Percentiles rank a stretch among this genome's conserved stretches.
phyloP scores from a whole-genome alignment of 1,284 basidiomycete species.

The Leccinum solheimii region DNA sequence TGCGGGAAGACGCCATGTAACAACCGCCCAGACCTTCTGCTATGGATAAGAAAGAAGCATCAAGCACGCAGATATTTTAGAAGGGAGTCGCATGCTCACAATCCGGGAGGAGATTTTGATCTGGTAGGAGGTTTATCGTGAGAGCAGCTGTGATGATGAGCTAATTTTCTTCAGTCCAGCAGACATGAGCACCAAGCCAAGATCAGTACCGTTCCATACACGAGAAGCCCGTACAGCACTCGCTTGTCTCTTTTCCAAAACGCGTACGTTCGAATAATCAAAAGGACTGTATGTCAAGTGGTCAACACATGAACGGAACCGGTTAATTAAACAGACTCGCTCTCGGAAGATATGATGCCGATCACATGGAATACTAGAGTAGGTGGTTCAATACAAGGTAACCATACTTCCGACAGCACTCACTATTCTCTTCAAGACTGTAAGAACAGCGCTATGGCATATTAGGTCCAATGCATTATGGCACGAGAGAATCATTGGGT shows the following conservation, averaged over 20 bases:
- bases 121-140: background rate
- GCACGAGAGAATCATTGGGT: background rate
- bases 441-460: too few relatives aligned
- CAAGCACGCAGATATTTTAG: background rate
- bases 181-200: background rate
- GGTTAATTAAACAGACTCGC: background rate
- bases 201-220: background rate
- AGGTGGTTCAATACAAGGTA: too few relatives aligned
- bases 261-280: background rate
- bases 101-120: background rate
- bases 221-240: background rate
- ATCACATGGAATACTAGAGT: background rate
- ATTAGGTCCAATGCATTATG: background rate
- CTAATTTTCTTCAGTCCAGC: background rate
- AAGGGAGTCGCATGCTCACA: background rate
- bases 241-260: background rate
- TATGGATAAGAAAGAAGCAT: background rate
- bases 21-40: background rate
- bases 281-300: background rate
- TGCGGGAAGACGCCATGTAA: background rate
- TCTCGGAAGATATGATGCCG: background rate
- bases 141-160: background rate
- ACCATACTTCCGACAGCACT: background rate
- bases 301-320: background rate
- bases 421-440: background rate